Evolutionary conservation across 2,329 filamentous ascomycete species (phyloP).

Genomic region (Pseudogymnoascus sp.): DNA sequence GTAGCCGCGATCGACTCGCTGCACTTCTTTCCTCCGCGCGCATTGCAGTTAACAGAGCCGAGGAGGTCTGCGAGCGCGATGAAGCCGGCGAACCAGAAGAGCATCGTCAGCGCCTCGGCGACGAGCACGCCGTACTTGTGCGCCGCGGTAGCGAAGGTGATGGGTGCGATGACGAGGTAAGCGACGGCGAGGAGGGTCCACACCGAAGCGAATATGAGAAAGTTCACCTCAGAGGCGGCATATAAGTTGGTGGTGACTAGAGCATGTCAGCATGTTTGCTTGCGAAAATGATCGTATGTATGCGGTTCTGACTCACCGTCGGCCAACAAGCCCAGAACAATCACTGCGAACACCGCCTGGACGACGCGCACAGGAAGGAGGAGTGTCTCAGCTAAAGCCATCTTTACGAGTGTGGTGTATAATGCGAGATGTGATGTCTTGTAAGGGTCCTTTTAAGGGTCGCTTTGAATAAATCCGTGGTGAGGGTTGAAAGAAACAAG

Average conservation of each 20-base stretch:
- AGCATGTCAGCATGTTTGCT: constrained; percentile 2
- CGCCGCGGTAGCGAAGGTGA: constrained; percentile 51
- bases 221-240: constrained; percentile 55
- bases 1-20: constrained; percentile 30
- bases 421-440: background rate
- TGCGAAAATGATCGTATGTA: constrained; percentile 11
- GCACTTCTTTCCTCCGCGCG: constrained; percentile 28
- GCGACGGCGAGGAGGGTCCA: constrained; percentile 67
- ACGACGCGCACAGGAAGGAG: constrained; percentile 56
- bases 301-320: constrained; percentile 11
- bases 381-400: constrained; percentile 41
- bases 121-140: constrained; percentile 58
- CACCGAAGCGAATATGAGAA: constrained; percentile 69
- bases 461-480: background rate
- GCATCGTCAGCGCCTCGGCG: constrained; percentile 63
- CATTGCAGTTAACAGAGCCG: constrained; percentile 45
- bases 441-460: background rate
- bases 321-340: constrained; percentile 66
- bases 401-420: constrained; percentile 24
- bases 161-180: constrained; percentile 62
- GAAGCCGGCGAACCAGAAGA: constrained; percentile 87
- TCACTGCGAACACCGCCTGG: constrained; percentile 60
- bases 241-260: background rate
- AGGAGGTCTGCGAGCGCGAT: constrained; percentile 65
- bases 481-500: background rate